Evolutionary conservation across 352 stramenopile genomes (phyloP), one percentile per base, ranked within the genome.

Genomic region (Phytopythium chamaehyphon): DNA sequence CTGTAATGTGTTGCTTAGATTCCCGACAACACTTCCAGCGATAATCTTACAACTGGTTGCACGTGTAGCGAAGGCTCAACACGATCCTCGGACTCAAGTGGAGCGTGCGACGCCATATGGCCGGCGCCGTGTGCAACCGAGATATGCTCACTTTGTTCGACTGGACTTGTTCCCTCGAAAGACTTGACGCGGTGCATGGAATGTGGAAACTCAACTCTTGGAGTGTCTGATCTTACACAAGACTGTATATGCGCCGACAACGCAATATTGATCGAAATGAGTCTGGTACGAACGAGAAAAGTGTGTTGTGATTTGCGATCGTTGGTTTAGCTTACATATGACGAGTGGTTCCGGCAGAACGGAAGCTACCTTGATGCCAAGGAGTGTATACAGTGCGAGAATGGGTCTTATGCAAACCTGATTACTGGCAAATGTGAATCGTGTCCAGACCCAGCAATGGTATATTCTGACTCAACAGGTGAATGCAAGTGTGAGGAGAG

Each of bases 371-470:
- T 95, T 5, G 18, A 44, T 40, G 57, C 52, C 8, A 96, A 95
- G 47, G 62, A 80, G 40, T 96, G 87, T 47, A 39, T 81, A 0
- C 18, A 44, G 15, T 91, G 84, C 47, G 49, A 59, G 2, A 71
- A 66, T 38, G 75, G 62, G 19, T 81, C 69, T 19, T 60, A 67
- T 26, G 55, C 46, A 7, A 71, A 82, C 35, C 42, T 54, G 15
- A 21, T 19, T 3, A 66, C 56, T 12, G 82, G 81, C 24, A 62
- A 47, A 0, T 98, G 93, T 50, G 54, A 63, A 28, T 21, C 60
- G 4, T 98, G 93, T 54, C 61, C 68, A 1, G 88, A 97, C 71
- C 58, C 73, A 2, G 47, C 68, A 11, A 97, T 97, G 90, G 67
- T 63, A 6, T 71, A 88, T 23, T 55, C 61, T 33, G 63, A 66